phyloP scores from a whole-genome alignment of 148 eudicot genomes.

The Amaranthus hypochondriacus region DNA sequence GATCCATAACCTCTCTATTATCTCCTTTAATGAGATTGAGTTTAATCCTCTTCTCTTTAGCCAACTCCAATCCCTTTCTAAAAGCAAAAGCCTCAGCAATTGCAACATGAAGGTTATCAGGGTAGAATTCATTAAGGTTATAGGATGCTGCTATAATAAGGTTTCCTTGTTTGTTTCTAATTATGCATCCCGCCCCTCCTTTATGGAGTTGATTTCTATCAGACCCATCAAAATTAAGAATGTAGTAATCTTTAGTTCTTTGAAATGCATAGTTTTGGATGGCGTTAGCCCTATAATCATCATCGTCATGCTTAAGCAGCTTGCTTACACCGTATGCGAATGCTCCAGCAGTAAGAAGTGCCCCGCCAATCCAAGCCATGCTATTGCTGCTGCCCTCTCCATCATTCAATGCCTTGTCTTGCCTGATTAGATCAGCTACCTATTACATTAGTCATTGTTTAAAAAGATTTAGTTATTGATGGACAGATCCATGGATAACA shows the following conservation, averaged over 20 bases:
- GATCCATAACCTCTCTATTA: slow-evolving; percentile 8
- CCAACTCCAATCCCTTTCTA: background rate
- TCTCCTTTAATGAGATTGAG: background rate
- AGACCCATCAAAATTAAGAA: slow-evolving; percentile 6
- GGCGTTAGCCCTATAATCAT: too few species aligned
- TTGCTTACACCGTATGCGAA: too few species aligned
- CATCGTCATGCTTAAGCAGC: too few species aligned
- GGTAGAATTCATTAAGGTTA: too few species aligned
- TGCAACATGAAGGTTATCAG: too few species aligned
- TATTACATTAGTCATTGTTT: background rate
- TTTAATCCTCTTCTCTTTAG: background rate
- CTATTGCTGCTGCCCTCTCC: background rate
- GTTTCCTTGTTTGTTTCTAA: background rate
- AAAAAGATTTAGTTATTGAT: too few species aligned
- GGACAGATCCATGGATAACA: too few species aligned
- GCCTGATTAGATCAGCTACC: background rate
- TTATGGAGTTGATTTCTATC: slow-evolving; percentile 13
- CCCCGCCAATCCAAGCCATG: background rate
- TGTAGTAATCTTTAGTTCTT: background rate
- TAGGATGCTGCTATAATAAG: slow-evolving; percentile 2
- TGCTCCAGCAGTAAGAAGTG: too few species aligned
- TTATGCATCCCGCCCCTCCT: slow-evolving; percentile 18
- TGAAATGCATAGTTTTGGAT: background rate
- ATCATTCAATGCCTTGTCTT: background rate
- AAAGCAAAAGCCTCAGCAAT: slow-evolving; percentile 11